Evolutionary conservation across 2,329 filamentous ascomycete genomes (phyloP).

Genomic region (Xylariaceae sp.): DNA sequence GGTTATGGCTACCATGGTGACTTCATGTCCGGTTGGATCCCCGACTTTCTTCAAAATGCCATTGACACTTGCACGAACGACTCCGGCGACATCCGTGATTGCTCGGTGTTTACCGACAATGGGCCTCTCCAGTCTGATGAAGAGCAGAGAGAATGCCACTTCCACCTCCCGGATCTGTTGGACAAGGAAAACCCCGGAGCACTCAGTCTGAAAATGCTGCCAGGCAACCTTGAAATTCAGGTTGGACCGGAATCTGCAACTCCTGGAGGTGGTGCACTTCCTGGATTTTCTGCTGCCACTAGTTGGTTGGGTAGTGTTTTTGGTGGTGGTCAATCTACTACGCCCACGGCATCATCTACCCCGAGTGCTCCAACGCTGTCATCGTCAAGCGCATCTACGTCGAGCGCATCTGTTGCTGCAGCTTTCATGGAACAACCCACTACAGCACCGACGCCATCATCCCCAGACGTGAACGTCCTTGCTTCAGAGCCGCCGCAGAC

Average conservation of each 20-base stretch:
- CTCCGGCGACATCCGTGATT: slow-evolving; percentile 72
- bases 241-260: slow-evolving; percentile 33
- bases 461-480: slow-evolving; percentile 16
- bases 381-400: slow-evolving; percentile 30
- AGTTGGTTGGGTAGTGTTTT: slow-evolving; percentile 24
- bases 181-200: slow-evolving; percentile 54
- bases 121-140: slow-evolving; percentile 58
- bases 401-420: slow-evolving; percentile 31
- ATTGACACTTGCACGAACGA: slow-evolving; percentile 73
- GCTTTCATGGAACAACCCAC: slow-evolving; percentile 39
- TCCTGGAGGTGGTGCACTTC: slow-evolving; percentile 14
- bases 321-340: slow-evolving; percentile 14
- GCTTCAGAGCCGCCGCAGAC: slow-evolving; percentile 7
- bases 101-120: slow-evolving; percentile 65
- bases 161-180: slow-evolving; percentile 60
- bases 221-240: slow-evolving; percentile 61
- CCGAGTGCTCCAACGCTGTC: slow-evolving; percentile 31
- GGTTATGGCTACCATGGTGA: slow-evolving; percentile 79
- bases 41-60: slow-evolving; percentile 69
- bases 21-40: slow-evolving; percentile 79
- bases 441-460: slow-evolving; percentile 20
- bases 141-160: slow-evolving; percentile 60
- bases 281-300: slow-evolving; percentile 20
- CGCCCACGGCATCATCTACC: slow-evolving; percentile 15
- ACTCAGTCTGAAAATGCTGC: slow-evolving; percentile 56